Evolutionary conservation across 148 eudicot genomes (phyloP), one percentile per base, ranked within the genome.

Genomic region (Vaccinium darrowii): DNA sequence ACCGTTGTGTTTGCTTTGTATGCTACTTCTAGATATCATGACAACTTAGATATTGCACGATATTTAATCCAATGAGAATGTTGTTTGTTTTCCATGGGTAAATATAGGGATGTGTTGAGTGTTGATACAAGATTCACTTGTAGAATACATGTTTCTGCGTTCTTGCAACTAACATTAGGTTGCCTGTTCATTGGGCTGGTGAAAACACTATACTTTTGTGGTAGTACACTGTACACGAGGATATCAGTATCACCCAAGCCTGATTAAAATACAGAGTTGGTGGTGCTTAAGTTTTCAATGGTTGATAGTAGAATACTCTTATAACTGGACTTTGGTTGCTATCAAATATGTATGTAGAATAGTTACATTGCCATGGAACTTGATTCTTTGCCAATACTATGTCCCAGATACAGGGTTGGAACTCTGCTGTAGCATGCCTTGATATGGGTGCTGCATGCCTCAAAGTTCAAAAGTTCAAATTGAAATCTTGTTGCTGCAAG

Each of bases 61-160:
- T 76, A 76, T 50, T 76, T 76, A 1, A 4, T 50, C 7, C 7
- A 50, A 49, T 3, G 33, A 50, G 25, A 76, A 50, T 76, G n/a
- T 76, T 30, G 18, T 69, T 69, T 23, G 74, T 13, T 69, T 13
- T 27, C 8, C 74, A 0, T 18, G 16, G 39, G 77, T 73, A 36
- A 36, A 16, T 33, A 36, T 18, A 39, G 12, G 4, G 8, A 15
- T 30, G 43, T 72, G 49, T 72, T 72, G 19, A 73, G 50, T 16
- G 18, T 18, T 33, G 77, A 19, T 58, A 15, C 47, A 15, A 58
- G 16, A 58, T 58, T 58, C 23, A 15, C 47, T 1, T 4, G 15
- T n/a, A 11, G 58, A 19, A 76, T 76, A 50, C 57, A 50, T 76
- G 52, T 76, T 76, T 76, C 30, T 76, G 80, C 30, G 52, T 21